Base-by-base conservation (phyloP, 495 filamentous ascomycete genomes). In the Aspergillus homomorphus region DNA sequence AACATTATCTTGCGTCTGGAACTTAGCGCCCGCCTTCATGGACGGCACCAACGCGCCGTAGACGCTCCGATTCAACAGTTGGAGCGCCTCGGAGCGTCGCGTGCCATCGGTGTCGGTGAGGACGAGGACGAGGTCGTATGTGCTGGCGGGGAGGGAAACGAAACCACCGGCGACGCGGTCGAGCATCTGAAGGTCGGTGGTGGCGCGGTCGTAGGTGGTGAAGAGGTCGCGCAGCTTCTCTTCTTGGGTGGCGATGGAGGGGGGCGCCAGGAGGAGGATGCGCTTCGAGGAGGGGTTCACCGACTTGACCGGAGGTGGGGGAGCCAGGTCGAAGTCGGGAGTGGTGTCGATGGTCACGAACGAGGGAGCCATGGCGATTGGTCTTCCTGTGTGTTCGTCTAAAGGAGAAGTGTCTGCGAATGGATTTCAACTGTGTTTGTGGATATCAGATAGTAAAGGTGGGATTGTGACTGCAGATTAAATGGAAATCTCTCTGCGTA, bases 171-270 rank as follows among this genome's bases (percentile, higher is more conserved):
- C 85, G 18, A 99, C 82, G 28, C 94, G 91, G 75, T 99, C 94
- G 54, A 99, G 89, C 94, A 99, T 99, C 69, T 98, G 95, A 42
- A 99, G 80, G 69, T 99, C 94, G 50, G 91, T 91, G 33, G 79
- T 74, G 56, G 77, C 71, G 64, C 90, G 88, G 68, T 90, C 84
- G 73, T 89, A 83, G 41, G 84, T 77, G 22, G 77, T 77, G 62
- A 87, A 80, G 33, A 86, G 69, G 33, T 67, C 71, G 42, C 84
- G 71, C 49, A 90, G 74, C 64, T 80, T 79, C 28, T 84, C 80
- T 15, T 86, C 85, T 61, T 87, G 84, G 10, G 87, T 80, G 44
- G 88, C 82, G 51, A 90, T 80, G 21, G 88, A 89, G n/a, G 88
- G 87, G 18, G 88, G 88, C 16, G 86, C 85, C 53, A 91, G 82